These are phyloP conservation scores for Leersia perrieri DNA, from an alignment of 176 grass and related monocot genomes.

Conservation along the genomic window DNA sequence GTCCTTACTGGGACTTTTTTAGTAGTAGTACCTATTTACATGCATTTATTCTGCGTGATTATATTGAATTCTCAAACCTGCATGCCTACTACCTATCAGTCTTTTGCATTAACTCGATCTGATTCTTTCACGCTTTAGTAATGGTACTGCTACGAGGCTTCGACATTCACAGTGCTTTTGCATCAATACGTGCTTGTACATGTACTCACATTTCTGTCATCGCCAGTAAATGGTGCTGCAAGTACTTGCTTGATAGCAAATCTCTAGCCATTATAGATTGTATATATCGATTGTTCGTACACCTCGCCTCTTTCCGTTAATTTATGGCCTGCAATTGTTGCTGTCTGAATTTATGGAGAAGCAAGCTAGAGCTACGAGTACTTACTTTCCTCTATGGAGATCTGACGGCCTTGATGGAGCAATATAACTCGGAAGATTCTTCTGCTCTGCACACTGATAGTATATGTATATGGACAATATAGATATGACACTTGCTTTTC, in stretches of 20 bases:
- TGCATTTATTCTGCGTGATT: not conserved
- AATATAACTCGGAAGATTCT: not conserved
- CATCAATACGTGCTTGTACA: not conserved
- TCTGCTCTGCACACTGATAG: not conserved
- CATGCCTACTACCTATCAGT: not conserved
- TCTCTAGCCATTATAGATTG: conserved; percentile 5
- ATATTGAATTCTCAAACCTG: conserved; percentile 2
- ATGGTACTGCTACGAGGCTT: not conserved
- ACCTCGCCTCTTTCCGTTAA: conserved; percentile 7
- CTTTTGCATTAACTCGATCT: not conserved
- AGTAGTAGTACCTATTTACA: not conserved
- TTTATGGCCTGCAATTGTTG: not conserved
- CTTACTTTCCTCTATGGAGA: not conserved
- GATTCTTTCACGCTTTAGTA: not conserved
- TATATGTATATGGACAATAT: not conserved
- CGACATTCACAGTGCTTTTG: not conserved
- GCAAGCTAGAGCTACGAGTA: not conserved
- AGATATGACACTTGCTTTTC: not conserved
- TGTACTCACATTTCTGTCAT: not conserved
- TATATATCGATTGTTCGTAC: not conserved
- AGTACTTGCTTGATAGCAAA: not conserved
- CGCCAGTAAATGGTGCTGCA: conserved; percentile 17
- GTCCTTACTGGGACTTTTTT: not conserved
- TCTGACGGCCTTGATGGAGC: conserved; percentile 4
- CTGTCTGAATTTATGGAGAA: conserved; percentile 17